Evolutionary conservation across 768 basidiomycete genomes (phyloP), one percentile per base, ranked within the genome.

Genomic region (Rhodotorula sphaerocarpa): DNA sequence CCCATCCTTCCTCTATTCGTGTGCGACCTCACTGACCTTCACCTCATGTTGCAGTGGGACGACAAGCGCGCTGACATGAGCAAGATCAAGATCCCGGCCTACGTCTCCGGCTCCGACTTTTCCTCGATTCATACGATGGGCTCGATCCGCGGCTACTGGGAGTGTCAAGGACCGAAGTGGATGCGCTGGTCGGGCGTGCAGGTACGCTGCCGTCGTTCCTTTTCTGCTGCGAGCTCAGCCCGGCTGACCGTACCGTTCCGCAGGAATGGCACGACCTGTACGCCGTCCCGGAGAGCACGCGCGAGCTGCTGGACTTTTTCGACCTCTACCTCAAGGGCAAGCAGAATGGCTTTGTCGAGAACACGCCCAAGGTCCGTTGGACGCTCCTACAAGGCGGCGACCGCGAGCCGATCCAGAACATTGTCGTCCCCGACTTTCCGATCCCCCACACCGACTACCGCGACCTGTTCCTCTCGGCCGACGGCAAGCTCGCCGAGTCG

Each of bases 211-310:
- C 6, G 6, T 12, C 34, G 11, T 42, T 6, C 1, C n/a, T 27
- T 23, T 34, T 23, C 31, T 41, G 14, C 31, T 30, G 3, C 21
- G 23, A 18, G 46, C 44, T 31, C 31, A 14, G n/a, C 31, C 33
- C 7, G 23, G 18, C n/a, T 55, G 30, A 33, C 23, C n/a, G 18
- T 7, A 3, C 10, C 28, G 3, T 25, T 12, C 36, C 23, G 5
- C 65, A 70, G 60, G 68, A 70, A 54, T 70, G 69, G 69, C 61
- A 57, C 46, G 61, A 63, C 47, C 54, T 70, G 14, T 67, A 65
- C 61, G 45, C 27, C 11, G 28, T 54, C 28, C 39, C 30, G 12
- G 43, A 65, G 54, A 31, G 50, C 6, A 30, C 55, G 41, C 46
- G 60, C 33, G 69, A 70, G 34, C 47, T 70, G 31, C 47, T 42